Base-by-base conservation (phyloP, 73 alveolate species). In the Loxodes magnus region DNA sequence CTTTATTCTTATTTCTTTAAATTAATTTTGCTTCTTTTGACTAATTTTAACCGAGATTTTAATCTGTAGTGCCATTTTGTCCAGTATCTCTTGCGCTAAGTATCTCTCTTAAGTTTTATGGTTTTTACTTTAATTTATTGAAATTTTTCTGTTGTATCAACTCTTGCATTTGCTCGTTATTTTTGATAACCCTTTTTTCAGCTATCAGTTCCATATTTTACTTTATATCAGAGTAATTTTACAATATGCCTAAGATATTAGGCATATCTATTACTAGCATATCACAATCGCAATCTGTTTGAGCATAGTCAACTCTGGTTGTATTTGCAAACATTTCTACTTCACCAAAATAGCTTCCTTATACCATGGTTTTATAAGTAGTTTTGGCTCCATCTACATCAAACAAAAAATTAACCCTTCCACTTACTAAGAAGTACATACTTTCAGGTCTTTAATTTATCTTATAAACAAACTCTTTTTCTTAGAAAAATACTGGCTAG, bases 301-400 rank as follows among this genome's bases (percentile, higher is more conserved):
- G 35, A 22, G 39, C 59, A 46, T 17, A 25, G 1, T 2, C 34
- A 14, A 25, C 59, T 2, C 59, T 46, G 0, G 27, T 9, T 0
- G 53, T 25, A 21, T n/a, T 17, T 25, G 50, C 17, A 1, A 46
- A 19, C 4, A 71, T 49, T 28, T 71, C 84, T 7, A 71, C 64
- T 28, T 71, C 84, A 10, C 84, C 84, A 51, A 71, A 64, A 43
- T 62, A 71, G 0, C 71, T 17, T 0, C 84, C 77, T 51, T 64
- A 26, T 4, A 71, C 66, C 67, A 63, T 63, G 1, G 71, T 25
- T 44, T 63, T 71, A 26, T 61, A 71, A 24, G 57, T 71, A 22
- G 60, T 34, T 53, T 63, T 72, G 7, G 43, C 51, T 3, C 33
- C 39, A 5, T 71, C 84, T 55, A n/a, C 36, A 12, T 48, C 64